These are phyloP conservation scores for Helicostylum pulchrum DNA, from an alignment of 192 early-diverging fungal genomes.

Conservation along the genomic window DNA sequence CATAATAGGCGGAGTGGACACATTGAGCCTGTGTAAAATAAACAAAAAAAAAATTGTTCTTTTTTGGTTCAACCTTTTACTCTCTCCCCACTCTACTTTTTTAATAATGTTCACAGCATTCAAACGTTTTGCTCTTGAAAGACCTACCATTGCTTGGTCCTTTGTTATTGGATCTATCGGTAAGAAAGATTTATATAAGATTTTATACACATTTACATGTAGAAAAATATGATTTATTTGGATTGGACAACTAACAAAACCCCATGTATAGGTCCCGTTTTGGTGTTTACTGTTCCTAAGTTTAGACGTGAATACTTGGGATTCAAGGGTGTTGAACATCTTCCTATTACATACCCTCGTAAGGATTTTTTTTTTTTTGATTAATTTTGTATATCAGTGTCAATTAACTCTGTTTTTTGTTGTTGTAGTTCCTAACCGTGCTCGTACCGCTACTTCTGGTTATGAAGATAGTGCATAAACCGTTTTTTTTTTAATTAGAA, in stretches of 20 bases:
- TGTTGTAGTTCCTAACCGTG: slow-evolving; percentile 23
- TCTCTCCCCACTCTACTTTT: slow-evolving; percentile 8
- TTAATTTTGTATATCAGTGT: background rate
- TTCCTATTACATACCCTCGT: slow-evolving; percentile 37
- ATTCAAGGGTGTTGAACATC: slow-evolving; percentile 28
- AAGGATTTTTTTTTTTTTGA: background rate
- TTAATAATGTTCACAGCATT: slow-evolving; percentile 26
- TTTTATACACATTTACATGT: no score
- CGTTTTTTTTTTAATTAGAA: slow-evolving; percentile 9
- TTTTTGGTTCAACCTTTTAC: slow-evolving; percentile 3
- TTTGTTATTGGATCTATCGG: slow-evolving; percentile 34
- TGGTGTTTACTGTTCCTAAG: slow-evolving; percentile 36
- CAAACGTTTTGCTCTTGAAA: slow-evolving; percentile 31
- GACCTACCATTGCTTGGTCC: slow-evolving; percentile 35
- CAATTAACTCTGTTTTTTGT: background rate
- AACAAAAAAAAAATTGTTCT: slow-evolving; percentile 9
- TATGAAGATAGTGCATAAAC: slow-evolving; percentile 32
- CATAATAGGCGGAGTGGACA: no score
- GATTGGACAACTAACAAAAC: background rate
- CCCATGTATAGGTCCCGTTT: slow-evolving; percentile 23
- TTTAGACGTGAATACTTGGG: slow-evolving; percentile 37
- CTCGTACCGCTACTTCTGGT: slow-evolving; percentile 35
- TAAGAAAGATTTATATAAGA: no score
- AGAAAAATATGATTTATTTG: no score
- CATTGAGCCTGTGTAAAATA: background rate